Percentiles rank a stretch among this genome's conserved stretches.
Evolutionary conservation across 2,329 filamentous ascomycete genomes (phyloP).

Genomic region (Emergomyces orientalis): DNA sequence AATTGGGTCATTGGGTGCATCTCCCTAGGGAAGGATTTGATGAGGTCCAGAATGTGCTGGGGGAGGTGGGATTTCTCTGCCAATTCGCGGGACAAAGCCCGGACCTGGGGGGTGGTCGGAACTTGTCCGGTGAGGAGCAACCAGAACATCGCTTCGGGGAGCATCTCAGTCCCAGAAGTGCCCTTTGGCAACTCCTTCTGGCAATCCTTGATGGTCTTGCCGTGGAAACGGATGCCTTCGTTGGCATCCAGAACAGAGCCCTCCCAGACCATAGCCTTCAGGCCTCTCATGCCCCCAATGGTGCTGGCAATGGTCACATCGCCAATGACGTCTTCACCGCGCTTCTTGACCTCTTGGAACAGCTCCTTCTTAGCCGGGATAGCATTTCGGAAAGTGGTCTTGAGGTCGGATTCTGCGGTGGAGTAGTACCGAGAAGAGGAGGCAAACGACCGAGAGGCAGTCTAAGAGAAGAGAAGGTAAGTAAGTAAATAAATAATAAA

Average conservation of each 20-base stretch:
- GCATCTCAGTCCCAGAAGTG: conserved; percentile 76
- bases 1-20: conserved; percentile 99
- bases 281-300: conserved; percentile 90
- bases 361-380: conserved; percentile 92
- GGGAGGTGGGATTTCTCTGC: conserved; percentile 80
- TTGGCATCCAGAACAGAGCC: conserved; percentile 93
- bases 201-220: conserved; percentile 96
- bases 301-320: conserved; percentile 92
- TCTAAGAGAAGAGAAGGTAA: conserved; percentile 5
- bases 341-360: conserved; percentile 83
- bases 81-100: conserved; percentile 72
- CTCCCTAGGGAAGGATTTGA: conserved; percentile 78
- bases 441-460: conserved; percentile 16
- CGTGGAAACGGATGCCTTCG: conserved; percentile 96
- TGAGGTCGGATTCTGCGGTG: conserved; percentile 75
- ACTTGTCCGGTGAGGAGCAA: conserved; percentile 88
- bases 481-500: conserved; percentile 8
- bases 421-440: conserved; percentile 37
- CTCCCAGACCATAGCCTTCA: conserved; percentile 99
- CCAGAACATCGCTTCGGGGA: conserved; percentile 99
- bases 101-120: conserved; percentile 71
- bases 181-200: conserved; percentile 90
- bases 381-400: conserved; percentile 68
- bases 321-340: conserved; percentile 72
- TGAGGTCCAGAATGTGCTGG: conserved; percentile 72